Base-by-base conservation (phyloP, 495 filamentous ascomycete species). In the Recurvomyces mirabilis region DNA sequence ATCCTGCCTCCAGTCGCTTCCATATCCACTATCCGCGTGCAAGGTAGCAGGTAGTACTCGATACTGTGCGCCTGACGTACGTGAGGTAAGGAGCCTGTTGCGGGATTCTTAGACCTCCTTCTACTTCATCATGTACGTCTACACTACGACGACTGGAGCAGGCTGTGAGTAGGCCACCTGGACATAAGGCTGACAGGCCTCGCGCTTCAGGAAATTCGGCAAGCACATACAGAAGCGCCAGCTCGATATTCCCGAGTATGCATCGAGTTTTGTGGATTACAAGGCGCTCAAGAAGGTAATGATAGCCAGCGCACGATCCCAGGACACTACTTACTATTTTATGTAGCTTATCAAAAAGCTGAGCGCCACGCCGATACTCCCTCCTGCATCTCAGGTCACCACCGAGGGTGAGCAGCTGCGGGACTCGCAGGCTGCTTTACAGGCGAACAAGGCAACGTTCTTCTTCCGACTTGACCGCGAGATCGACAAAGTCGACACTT, bases 391-490 rank as follows among this genome's bases (percentile, higher is more conserved):
- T 60, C 79, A 79, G 68, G 79, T 78, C 30, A 56, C 67, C 39
- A 68, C 64, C 51, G 66, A 68, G 25, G 54, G 63, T 31, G 60
- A 63, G 44, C 65, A 70, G 57, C 55, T 58, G 43, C 62, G 68
- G 36, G 86, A 94, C 62, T 74, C 87, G n/a, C 88, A 93, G 65
- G 77, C 78, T 22, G 75, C 87, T n/a, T 70, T 96, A 31, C 93
- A 94, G 63, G 91, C 91, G 32, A 98, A 98, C 64, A 94, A 85
- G 67, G 91, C 87, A 28, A 93, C 88, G 13, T 98, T 98, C 68
- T 98, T 98, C 72, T 96, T 98, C 63, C 83, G 87, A 59, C 68
- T 98, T 87, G 91, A 98, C 67, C 78, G 91, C 53, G 91, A 98
- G 60, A 74, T 96, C 47, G 91, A 98, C 64, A 96, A 94, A 67